Evolutionary conservation across 2,329 filamentous ascomycete genomes (phyloP).

Genomic region (Ascochyta viciae-villosae): DNA sequence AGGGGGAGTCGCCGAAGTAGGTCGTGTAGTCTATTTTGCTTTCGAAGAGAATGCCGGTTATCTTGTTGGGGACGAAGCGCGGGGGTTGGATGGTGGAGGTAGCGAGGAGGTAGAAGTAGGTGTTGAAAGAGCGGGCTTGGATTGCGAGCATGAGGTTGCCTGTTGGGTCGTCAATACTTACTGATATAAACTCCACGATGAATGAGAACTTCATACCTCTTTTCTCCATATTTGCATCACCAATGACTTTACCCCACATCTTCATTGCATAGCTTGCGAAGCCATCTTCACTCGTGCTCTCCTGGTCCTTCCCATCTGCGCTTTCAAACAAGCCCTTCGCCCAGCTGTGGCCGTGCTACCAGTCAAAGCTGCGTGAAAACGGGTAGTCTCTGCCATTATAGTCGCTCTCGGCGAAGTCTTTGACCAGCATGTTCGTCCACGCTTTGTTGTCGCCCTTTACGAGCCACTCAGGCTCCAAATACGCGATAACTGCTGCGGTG

Average conservation of each 20-base stretch:
- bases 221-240: slow-evolving; percentile 81
- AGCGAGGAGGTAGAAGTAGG: slow-evolving; percentile 81
- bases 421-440: slow-evolving; percentile 83
- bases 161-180: slow-evolving; percentile 10
- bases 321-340: slow-evolving; percentile 78
- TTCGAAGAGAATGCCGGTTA: slow-evolving; percentile 77
- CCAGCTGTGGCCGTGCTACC: slow-evolving; percentile 95
- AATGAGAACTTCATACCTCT: slow-evolving; percentile 50
- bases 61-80: slow-evolving; percentile 82
- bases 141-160: slow-evolving; percentile 86
- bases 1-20: slow-evolving; percentile 72
- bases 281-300: slow-evolving; percentile 88
- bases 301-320: slow-evolving; percentile 80
- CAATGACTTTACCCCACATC: slow-evolving; percentile 85
- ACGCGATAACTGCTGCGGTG: slow-evolving; percentile 80
- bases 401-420: slow-evolving; percentile 86
- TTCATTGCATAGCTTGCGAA: slow-evolving; percentile 89
- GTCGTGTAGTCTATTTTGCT: slow-evolving; percentile 92
- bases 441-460: slow-evolving; percentile 67
- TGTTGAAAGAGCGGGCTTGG: slow-evolving; percentile 73
- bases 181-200: not conserved
- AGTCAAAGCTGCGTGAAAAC: slow-evolving; percentile 84
- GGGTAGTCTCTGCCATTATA: slow-evolving; percentile 70
- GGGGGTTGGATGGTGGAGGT: slow-evolving; percentile 75
- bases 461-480: slow-evolving; percentile 79